Evolutionary conservation across 441 rosid genomes (phyloP).

Genomic region (Kokia cookei): DNA sequence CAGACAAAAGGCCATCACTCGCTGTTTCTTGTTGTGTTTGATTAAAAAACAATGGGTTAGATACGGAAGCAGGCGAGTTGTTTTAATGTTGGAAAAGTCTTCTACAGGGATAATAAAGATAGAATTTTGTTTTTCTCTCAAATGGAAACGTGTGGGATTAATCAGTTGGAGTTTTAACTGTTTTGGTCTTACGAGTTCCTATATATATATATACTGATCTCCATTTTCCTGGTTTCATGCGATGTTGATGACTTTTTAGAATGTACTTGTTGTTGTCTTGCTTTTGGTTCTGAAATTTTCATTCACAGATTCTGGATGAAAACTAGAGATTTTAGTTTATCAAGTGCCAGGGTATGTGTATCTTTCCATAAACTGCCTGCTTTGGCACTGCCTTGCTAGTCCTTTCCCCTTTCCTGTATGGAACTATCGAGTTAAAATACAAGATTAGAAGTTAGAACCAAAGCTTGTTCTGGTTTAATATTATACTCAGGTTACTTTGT

Average conservation of each 20-base stretch:
- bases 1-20: neutral
- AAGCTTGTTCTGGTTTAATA: neutral
- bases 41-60: neutral
- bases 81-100: neutral
- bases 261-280: neutral
- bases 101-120: neutral
- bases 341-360: neutral
- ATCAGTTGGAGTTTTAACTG: too few species aligned
- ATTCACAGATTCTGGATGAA: neutral
- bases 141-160: too few species aligned
- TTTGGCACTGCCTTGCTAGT: neutral
- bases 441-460: neutral
- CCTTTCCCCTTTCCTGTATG: neutral
- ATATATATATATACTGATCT: too few species aligned
- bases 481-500: neutral
- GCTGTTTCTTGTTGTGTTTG: conserved; percentile 1
- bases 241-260: neutral
- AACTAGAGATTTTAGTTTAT: neutral
- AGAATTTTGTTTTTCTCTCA: neutral
- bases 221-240: neutral
- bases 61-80: neutral
- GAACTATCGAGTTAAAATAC: neutral
- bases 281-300: neutral
- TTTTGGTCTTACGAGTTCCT: too few species aligned
- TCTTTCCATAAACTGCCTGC: neutral